Base-by-base conservation (phyloP, 768 basidiomycete genomes). In the Mycena haematopus region DNA sequence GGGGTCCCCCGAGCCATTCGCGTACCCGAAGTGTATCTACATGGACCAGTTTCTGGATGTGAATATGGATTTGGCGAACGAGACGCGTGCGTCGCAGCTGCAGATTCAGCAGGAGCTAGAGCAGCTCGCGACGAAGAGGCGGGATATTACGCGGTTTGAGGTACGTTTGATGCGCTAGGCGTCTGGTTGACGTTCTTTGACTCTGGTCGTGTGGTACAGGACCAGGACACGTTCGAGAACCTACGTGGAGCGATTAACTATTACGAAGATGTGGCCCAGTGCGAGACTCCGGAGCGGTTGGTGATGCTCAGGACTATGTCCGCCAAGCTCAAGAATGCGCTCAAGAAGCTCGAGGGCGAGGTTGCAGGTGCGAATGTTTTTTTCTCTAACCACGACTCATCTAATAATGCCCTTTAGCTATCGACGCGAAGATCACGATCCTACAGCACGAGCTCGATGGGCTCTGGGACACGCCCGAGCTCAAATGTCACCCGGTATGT, bases 11-110 rank as follows among this genome's bases (percentile, higher is more conserved):
- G 79, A 82, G 40, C 75, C 77, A 2, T 88, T 93, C 65, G 73
- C 71, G 15, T 94, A 83, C 66, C 91, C 92, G 2, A 84, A 82
- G 66, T 77, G 78, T 21, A 77, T 94, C 50, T 92, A 85, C 71
- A 77, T 93, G 49, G 92, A 94, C 70, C 84, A 86, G 53, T 94
- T 92, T 67, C 66, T 93, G 65, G 78, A 78, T 52, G 79, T 81
- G 52, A 91, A 90, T 44, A 66, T 84, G 5, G 79, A 79, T n/a
- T 29, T 81, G 19, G 75, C 77, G 2, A 76, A 79, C 52, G 68
- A 76, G 56, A 83, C 80, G 58, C 67, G 77, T 35, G 63, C 55
- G 13, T 46, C 69, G 45, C 77, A 83, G 65, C 68, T 74, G 14
- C 75, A 80, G 27, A 78, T 88, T 56, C 62, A 76, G 8, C 77